Evolutionary conservation across 2,329 filamentous ascomycete genomes (phyloP), one percentile per base, ranked within the genome.

Genomic region (Colletotrichum cereale): DNA sequence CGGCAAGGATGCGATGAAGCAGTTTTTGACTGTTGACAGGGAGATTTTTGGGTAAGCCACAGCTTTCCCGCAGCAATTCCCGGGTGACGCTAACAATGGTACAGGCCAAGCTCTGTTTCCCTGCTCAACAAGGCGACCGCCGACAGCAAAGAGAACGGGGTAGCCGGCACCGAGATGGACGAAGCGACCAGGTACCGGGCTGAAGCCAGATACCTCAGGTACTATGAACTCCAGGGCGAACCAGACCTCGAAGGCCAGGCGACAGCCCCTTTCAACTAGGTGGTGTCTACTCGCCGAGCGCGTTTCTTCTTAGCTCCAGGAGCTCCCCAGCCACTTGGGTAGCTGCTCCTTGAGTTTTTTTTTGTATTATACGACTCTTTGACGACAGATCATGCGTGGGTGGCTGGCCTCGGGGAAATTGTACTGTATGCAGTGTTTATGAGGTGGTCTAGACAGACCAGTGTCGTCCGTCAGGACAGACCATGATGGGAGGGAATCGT

Each of bases 11-110:
- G 89, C 94, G 2, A 96, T 97, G 84, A 94, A 95, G 82, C 92
- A 95, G 76, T 97, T 95, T 80, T 86, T 98, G 78, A 84, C 87
- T 71, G 85, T 98, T 44, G 96, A 99, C 79, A 89, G 91, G 53
- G 93, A 97, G 80, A 89, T 98, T 71, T 96, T 97, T 80, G 96
- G 96, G 90, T 91, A 84, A 81, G 89, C 77, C n/a, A 14, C 53
- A n/a, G 21, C 40, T 52, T 47, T 42, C 12, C 31, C 2, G 36
- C 7, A 24, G 34, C 40, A 53, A 26, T 50, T 10, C n/a, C 56
- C 12, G 21, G 6, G 24, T 36, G 11, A 34, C 7, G n/a, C 56
- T 73, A 44, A 58, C 40, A 31, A 38, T 16, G 8, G 29, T 63
- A 47, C 66, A 88, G 86, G 11, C 86, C 87, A 29, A 70, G 80